phyloP scores from a whole-genome alignment of 257 asterid species.

The Salvia splendens region DNA sequence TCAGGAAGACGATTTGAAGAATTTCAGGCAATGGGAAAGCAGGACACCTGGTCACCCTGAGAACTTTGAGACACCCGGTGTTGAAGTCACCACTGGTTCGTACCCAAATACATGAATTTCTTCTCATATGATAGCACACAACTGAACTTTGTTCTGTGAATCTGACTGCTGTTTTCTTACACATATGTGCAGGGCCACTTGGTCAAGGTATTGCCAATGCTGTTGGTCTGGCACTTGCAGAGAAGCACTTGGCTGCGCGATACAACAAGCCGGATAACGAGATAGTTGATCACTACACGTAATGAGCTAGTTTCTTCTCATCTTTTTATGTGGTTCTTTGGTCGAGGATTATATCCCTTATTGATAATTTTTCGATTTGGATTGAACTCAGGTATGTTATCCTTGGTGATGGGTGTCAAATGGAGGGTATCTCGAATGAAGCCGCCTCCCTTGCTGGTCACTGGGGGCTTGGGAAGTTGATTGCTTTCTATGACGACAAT shows the following conservation, averaged over 20 bases:
- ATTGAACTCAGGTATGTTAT: conserved; percentile 48
- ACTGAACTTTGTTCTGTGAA: neutral
- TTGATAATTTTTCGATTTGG: conserved; percentile 25
- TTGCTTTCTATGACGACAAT: conserved; percentile 91
- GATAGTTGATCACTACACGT: conserved; percentile 89
- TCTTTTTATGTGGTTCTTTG: neutral
- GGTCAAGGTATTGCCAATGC: conserved; percentile 94
- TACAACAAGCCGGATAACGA: conserved; percentile 76
- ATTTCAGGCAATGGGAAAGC: conserved; percentile 89
- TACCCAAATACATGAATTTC: conserved; percentile 13
- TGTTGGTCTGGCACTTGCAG: conserved; percentile 89
- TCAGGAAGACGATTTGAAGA: conserved; percentile 83
- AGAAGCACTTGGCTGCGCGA: conserved; percentile 83
- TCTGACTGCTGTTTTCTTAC: conserved; percentile 28
- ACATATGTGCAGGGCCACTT: conserved; percentile 66
- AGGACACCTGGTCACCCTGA: conserved; percentile 90
- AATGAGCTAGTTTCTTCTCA: conserved; percentile 23
- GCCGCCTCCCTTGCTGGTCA: conserved; percentile 96
- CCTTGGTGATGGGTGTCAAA: conserved; percentile 87
- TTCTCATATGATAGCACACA: conserved; percentile 14
- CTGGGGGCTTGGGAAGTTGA: conserved; percentile 95
- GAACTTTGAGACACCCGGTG: conserved; percentile 88
- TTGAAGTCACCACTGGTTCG: conserved; percentile 91
- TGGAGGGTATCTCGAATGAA: conserved; percentile 97
- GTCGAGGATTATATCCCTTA: conserved; percentile 3